Percentiles rank a stretch among this genome's conserved stretches.
Evolutionary conservation across 1,139 yeast species (phyloP).

Genomic region (Candida neerlandica): DNA sequence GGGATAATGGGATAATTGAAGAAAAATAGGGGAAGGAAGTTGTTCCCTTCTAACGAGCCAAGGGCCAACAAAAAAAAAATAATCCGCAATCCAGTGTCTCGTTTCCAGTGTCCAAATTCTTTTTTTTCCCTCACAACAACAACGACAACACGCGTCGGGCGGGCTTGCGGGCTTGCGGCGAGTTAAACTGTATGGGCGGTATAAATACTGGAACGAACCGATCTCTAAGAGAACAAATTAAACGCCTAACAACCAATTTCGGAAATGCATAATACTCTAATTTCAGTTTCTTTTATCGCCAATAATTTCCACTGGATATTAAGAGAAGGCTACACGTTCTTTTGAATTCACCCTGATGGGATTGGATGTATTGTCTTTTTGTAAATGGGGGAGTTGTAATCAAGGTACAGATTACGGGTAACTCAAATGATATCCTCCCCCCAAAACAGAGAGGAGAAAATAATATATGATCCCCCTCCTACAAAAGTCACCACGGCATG

Average conservation of each 20-base stretch:
- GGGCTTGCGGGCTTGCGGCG: not conserved
- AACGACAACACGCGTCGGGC: not conserved
- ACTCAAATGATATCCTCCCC: too few species aligned
- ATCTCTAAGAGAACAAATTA: not conserved
- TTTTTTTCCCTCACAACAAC: too few species aligned
- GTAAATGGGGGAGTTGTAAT: too few species aligned
- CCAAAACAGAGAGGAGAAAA: too few species aligned
- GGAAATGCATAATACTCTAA: not conserved
- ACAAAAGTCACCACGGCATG: too few species aligned
- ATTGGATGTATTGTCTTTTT: too few species aligned
- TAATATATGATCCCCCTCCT: too few species aligned
- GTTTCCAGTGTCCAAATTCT: not conserved
- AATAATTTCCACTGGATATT: too few species aligned
- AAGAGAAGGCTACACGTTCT: too few species aligned
- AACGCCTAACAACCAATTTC: too few species aligned
- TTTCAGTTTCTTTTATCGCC: not conserved
- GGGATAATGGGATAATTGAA: not conserved
- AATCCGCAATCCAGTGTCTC: not conserved
- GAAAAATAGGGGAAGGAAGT: not conserved
- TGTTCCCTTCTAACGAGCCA: not conserved
- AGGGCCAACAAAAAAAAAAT: not conserved
- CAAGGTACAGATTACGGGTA: too few species aligned
- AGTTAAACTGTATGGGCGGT: not conserved
- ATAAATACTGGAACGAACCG: too few species aligned
- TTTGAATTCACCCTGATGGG: not conserved